Evolutionary conservation across 176 grass and related monocot genomes (phyloP).

Genomic region (Zoysia japonica): DNA sequence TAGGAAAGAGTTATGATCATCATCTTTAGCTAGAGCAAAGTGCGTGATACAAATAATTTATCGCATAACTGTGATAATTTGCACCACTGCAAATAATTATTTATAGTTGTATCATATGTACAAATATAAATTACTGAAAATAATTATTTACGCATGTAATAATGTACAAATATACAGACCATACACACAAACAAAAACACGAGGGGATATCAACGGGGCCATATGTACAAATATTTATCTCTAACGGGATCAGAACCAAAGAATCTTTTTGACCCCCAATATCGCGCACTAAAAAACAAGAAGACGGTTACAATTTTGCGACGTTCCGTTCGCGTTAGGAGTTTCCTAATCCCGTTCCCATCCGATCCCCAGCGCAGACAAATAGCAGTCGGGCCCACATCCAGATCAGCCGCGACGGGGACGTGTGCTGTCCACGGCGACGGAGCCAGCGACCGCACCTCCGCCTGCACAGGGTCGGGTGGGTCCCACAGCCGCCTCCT

Average conservation of each 20-base stretch:
- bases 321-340: not conserved
- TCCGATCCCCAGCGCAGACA: not conserved
- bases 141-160: no score
- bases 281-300: not conserved
- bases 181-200: not conserved
- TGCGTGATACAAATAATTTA: no score
- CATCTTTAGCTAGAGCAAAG: no score
- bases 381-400: slow-evolving; percentile 18
- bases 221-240: not conserved
- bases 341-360: not conserved
- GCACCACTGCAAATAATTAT: no score
- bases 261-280: slow-evolving; percentile 13
- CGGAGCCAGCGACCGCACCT: not conserved
- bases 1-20: no score
- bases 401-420: slow-evolving; percentile 49
- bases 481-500: not conserved
- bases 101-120: no score
- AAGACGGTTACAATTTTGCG: slow-evolving; percentile 35
- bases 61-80: no score
- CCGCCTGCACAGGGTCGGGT: not conserved
- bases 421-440: not conserved
- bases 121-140: no score
- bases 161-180: not conserved
- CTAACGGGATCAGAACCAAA: not conserved
- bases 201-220: no score